Conservation (phyloP, 2,329 filamentous ascomycete genomes). For the Penicillium verrucosum region DNA sequence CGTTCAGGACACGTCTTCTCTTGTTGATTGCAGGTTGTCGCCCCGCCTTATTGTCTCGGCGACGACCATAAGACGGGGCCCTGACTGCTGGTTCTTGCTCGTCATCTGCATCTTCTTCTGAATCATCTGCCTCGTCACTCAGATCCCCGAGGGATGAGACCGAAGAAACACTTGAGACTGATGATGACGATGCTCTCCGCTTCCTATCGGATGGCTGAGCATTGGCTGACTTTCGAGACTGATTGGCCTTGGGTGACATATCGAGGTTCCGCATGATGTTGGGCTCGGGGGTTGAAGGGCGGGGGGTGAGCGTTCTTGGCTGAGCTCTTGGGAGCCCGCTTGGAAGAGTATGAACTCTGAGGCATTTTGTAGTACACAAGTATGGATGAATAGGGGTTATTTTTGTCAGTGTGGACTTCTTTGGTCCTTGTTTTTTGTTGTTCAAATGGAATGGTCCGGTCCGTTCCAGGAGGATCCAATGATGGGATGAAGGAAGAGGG, state of each 20-base stretch:
- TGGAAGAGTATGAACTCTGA: constrained; percentile 27
- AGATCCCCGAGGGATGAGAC: constrained; percentile 36
- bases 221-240: constrained; percentile 28
- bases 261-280: constrained; percentile 23
- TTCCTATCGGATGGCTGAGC: constrained; percentile 30
- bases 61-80: constrained; percentile 43
- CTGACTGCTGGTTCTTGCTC: constrained; percentile 43
- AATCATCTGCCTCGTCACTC: constrained; percentile 38
- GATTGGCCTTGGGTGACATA: constrained; percentile 22
- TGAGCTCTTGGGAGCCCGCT: constrained; percentile 26
- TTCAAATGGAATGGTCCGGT: not conserved
- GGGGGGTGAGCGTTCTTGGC: constrained; percentile 24
- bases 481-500: not conserved
- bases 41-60: constrained; percentile 41
- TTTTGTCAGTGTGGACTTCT: not conserved
- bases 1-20: constrained; percentile 35
- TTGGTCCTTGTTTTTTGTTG: not conserved
- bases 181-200: constrained; percentile 35
- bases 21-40: constrained; percentile 32
- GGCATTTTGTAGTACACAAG: constrained; percentile 18
- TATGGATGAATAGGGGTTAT: not conserved
- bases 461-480: not conserved
- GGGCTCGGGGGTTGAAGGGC: constrained; percentile 24
- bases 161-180: constrained; percentile 39
- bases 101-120: constrained; percentile 43